phyloP scores from a whole-genome alignment of 2,329 filamentous ascomycete species.

The Epichloe brachyelytri region DNA sequence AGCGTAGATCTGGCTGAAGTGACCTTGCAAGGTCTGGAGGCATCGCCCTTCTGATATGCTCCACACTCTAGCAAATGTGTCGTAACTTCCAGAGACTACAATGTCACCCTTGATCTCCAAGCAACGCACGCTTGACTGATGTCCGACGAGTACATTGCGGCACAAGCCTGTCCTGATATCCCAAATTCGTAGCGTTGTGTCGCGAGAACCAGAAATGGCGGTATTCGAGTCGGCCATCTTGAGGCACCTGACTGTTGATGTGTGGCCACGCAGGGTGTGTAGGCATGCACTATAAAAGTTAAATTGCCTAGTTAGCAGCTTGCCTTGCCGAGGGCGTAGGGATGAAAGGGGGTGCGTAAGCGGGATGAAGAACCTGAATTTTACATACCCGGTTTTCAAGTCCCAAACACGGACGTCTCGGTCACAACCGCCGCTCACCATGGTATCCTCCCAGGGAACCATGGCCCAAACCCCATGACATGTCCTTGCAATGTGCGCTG shows the following conservation, averaged over 20 bases:
- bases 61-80: slow-evolving; percentile 94
- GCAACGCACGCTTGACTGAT: slow-evolving; percentile 90
- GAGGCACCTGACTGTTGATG: slow-evolving; percentile 87
- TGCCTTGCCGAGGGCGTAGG: not conserved
- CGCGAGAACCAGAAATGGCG: slow-evolving; percentile 89
- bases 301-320: not conserved
- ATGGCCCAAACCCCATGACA: slow-evolving; percentile 99
- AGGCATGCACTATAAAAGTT: slow-evolving; percentile 45
- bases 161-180: slow-evolving; percentile 81
- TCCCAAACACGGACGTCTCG: slow-evolving; percentile 96
- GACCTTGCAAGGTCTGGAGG: slow-evolving; percentile 76
- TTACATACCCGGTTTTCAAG: slow-evolving; percentile 70
- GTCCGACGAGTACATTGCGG: slow-evolving; percentile 82
- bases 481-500: slow-evolving; percentile 86
- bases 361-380: not conserved
- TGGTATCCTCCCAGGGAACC: slow-evolving; percentile 91
- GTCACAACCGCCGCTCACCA: slow-evolving; percentile 94
- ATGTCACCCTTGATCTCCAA: slow-evolving; percentile 93
- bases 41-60: slow-evolving; percentile 93
- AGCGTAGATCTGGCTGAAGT: slow-evolving; percentile 98
- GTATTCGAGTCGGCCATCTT: slow-evolving; percentile 95
- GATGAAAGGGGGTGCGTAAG: not conserved
- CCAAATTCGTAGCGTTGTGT: slow-evolving; percentile 92
- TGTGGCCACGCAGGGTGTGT: slow-evolving; percentile 83
- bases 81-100: slow-evolving; percentile 96